A percentile compares a stretch with the other conserved stretches of the same genome.
Evolutionary conservation across 352 stramenopile species (phyloP).

Genomic region (Chrysophaeum taylorii): DNA sequence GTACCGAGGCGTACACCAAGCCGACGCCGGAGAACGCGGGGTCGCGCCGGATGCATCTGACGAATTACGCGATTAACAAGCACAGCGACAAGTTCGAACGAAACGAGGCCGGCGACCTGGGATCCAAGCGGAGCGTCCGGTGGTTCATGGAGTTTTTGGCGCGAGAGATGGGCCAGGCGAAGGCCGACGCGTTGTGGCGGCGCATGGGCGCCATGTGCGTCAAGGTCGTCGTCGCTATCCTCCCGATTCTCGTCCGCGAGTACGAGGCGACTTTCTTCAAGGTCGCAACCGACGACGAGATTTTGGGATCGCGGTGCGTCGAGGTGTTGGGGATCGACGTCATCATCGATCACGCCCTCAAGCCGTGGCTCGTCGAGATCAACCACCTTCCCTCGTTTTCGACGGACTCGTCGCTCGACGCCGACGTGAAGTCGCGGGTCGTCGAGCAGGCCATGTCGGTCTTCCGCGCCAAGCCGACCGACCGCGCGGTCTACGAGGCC

Average conservation of each 20-base stretch:
- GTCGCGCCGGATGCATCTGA: slow-evolving; percentile 75
- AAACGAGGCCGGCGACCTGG: slow-evolving; percentile 24
- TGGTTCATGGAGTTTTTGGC: slow-evolving; percentile 83
- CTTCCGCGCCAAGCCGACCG: slow-evolving; percentile 58
- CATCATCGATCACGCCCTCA: slow-evolving; percentile 81
- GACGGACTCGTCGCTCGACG: slow-evolving; percentile 84
- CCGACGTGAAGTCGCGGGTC: slow-evolving; percentile 82
- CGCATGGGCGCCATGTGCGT: slow-evolving; percentile 82
- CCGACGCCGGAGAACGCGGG: slow-evolving; percentile 44
- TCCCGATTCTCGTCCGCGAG: slow-evolving; percentile 77
- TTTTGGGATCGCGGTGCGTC: slow-evolving; percentile 61
- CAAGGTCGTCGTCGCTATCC: slow-evolving; percentile 79
- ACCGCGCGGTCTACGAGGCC: slow-evolving; percentile 61
- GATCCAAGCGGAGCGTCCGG: slow-evolving; percentile 48
- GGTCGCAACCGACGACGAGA: background rate
- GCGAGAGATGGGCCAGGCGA: slow-evolving; percentile 42
- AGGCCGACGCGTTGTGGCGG: slow-evolving; percentile 64
- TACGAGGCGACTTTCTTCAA: slow-evolving; percentile 62
- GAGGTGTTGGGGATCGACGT: slow-evolving; percentile 91
- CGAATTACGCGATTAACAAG: slow-evolving; percentile 80
- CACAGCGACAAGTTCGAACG: slow-evolving; percentile 58
- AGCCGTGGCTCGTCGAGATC: slow-evolving; percentile 90
- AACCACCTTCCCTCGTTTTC: slow-evolving; percentile 88
- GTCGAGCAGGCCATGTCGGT: slow-evolving; percentile 79
- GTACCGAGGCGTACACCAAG: slow-evolving; percentile 50